phyloP scores from a whole-genome alignment of 2,329 filamentous ascomycete species.

The Fonsecaea pedrosoi region DNA sequence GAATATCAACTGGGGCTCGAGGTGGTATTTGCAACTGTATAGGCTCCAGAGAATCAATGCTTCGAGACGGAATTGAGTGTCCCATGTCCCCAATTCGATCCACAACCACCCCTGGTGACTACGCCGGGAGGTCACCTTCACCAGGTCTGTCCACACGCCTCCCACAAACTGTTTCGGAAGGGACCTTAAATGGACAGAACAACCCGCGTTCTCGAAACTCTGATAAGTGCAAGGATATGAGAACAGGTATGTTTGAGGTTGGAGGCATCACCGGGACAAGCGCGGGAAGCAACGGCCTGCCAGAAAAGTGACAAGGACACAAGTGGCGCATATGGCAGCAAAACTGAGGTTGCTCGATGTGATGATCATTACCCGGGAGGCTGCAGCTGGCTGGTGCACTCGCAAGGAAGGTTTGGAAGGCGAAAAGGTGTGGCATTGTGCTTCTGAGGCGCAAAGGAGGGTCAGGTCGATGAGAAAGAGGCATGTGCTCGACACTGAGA shows the following conservation, averaged over 20 bases:
- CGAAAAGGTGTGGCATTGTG: not conserved
- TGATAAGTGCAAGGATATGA: not conserved
- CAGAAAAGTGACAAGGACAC: constrained; percentile 1
- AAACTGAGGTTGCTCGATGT: not conserved
- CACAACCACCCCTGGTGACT: not conserved
- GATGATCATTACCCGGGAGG: constrained; percentile 7
- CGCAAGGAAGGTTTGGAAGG: not conserved
- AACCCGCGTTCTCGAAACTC: not conserved
- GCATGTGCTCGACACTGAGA: not conserved
- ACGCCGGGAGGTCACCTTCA: not conserved
- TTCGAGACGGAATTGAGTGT: not conserved
- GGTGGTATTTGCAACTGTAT: not conserved
- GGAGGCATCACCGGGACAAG: constrained; percentile 6
- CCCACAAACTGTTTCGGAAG: not conserved
- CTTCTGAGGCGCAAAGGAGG: not conserved
- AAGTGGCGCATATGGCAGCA: not conserved
- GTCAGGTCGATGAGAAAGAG: not conserved
- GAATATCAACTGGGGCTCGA: not conserved
- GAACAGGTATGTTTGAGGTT: not conserved
- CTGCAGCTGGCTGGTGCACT: not conserved
- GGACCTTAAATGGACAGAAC: not conserved
- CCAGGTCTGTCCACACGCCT: not conserved
- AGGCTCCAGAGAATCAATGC: not conserved
- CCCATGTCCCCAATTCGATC: not conserved
- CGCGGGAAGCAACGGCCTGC: constrained; percentile 15